phyloP scores from a whole-genome alignment of 345 rosid genomes.

The Arabis alpina region DNA sequence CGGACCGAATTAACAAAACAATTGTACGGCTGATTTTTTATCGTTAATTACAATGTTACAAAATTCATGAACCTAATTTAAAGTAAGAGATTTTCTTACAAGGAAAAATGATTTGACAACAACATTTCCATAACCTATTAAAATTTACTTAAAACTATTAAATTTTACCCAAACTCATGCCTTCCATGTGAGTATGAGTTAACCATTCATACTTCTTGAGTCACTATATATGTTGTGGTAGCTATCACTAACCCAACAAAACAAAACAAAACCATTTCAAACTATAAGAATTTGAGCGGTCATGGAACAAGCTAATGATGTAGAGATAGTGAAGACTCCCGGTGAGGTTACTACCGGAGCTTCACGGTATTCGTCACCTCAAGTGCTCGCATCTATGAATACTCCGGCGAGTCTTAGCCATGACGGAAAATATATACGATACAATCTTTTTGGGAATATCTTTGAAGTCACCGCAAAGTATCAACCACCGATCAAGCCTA shows the following conservation, averaged over 20 bases:
- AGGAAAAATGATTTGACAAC: neutral
- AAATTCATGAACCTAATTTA: neutral
- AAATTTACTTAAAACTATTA: neutral
- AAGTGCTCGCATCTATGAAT: conserved; percentile 43
- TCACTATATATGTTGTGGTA: conserved; percentile 19
- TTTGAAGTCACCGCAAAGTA: conserved; percentile 87
- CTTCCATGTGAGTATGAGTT: neutral
- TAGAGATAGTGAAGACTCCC: neutral
- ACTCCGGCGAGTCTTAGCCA: conserved; percentile 64
- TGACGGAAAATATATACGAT: conserved; percentile 72
- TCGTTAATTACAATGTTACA: too few species aligned
- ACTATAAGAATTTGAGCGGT: neutral
- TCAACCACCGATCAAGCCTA: conserved; percentile 73
- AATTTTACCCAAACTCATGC: neutral
- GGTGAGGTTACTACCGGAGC: neutral
- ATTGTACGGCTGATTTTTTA: too few species aligned
- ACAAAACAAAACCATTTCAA: neutral
- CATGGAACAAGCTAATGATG: conserved; percentile 15
- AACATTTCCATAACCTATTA: neutral
- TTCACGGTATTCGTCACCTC: neutral
- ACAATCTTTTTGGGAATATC: conserved; percentile 68
- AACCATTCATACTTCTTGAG: neutral
- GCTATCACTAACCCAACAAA: neutral
- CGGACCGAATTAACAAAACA: neutral
- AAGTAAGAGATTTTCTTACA: neutral